phyloP scores from a whole-genome alignment of 441 rosid genomes.

The Pelargonium fulgidum region DNA sequence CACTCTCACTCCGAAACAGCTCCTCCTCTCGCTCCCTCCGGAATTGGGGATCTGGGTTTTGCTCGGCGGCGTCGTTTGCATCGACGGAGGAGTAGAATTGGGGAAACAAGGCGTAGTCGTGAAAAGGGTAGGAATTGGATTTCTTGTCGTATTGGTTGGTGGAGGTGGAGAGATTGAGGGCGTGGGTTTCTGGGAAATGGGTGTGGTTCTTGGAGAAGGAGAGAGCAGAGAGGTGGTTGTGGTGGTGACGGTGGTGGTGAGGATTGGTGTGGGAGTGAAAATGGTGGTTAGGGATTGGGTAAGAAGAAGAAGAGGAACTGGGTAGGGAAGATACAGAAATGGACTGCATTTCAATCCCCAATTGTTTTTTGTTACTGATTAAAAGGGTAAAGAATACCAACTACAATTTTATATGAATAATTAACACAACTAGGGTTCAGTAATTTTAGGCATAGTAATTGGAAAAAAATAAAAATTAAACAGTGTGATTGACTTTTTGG shows the following conservation, averaged over 20 bases:
- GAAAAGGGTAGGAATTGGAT: constrained; percentile 23
- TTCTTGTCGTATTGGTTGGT: constrained; percentile 18
- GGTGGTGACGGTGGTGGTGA: constrained; percentile 17
- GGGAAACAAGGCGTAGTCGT: constrained; percentile 25
- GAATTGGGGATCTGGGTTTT: constrained; percentile 30
- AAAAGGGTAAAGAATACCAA: too few relatives aligned
- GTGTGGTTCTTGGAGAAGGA: constrained; percentile 26
- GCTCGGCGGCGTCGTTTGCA: constrained; percentile 20
- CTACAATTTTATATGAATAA: too few relatives aligned
- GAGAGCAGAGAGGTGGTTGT: constrained; percentile 21
- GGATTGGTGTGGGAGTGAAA: constrained; percentile 16
- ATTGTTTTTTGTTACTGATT: not conserved
- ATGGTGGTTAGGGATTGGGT: constrained; percentile 31
- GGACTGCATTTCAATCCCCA: constrained; percentile 43
- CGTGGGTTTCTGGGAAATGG: constrained; percentile 26
- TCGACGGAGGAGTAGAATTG: constrained; percentile 36
- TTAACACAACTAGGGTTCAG: too few relatives aligned
- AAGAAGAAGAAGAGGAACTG: constrained; percentile 23
- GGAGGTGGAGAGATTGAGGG: constrained; percentile 31
- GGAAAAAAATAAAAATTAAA: too few relatives aligned
- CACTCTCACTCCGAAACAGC: constrained; percentile 13
- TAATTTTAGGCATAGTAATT: too few relatives aligned
- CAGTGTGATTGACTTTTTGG: too few relatives aligned
- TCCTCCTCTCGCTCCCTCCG: constrained; percentile 21
- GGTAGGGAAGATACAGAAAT: constrained; percentile 34